Percentiles rank a stretch among this genome's conserved stretches.
Evolutionary conservation across 208 protist genomes (phyloP).

Genomic region (Crithidia acanthocephali): DNA sequence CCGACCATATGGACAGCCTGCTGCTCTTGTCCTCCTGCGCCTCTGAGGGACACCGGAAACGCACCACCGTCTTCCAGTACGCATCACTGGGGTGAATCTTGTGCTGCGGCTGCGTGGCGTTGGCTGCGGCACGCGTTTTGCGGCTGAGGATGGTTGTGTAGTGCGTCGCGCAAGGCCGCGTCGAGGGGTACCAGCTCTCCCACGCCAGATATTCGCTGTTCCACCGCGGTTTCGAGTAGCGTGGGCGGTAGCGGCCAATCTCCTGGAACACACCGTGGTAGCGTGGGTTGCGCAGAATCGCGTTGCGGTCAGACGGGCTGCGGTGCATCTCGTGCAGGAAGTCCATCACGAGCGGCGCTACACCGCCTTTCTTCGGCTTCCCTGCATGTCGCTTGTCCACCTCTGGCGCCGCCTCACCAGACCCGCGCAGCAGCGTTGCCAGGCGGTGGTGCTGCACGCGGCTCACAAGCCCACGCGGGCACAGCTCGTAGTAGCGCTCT

Average conservation of each 20-base stretch:
- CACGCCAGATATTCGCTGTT: slow-evolving; percentile 57
- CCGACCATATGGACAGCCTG: slow-evolving; percentile 44
- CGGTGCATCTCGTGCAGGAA: slow-evolving; percentile 45
- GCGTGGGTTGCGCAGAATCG: slow-evolving; percentile 27
- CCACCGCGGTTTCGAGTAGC: slow-evolving; percentile 58
- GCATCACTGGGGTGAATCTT: slow-evolving; percentile 27
- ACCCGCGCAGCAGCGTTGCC: slow-evolving; percentile 5
- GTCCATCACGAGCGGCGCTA: slow-evolving; percentile 10
- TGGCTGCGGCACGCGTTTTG: not conserved
- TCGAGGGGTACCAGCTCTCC: slow-evolving; percentile 75
- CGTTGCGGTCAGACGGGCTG: slow-evolving; percentile 14
- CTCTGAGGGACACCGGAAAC: slow-evolving; percentile 49
- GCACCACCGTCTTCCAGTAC: slow-evolving; percentile 73
- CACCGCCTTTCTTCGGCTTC: not conserved
- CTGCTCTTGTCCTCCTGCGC: not conserved
- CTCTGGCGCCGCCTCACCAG: not conserved
- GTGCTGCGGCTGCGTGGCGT: not conserved
- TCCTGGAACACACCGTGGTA: slow-evolving; percentile 41
- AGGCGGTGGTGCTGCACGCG: slow-evolving; percentile 60
- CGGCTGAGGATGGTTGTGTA: slow-evolving; percentile 23
- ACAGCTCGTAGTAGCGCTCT: slow-evolving; percentile 74
- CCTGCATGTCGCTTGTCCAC: not conserved
- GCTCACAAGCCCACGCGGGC: slow-evolving; percentile 42
- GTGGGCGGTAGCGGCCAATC: slow-evolving; percentile 61
- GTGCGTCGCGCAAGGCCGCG: slow-evolving; percentile 34